Percentiles rank a stretch among this genome's conserved stretches.
These are phyloP conservation scores for Hymenoscyphus linearis DNA, from an alignment of 2,329 filamentous ascomycete species.

Conservation along the genomic window DNA sequence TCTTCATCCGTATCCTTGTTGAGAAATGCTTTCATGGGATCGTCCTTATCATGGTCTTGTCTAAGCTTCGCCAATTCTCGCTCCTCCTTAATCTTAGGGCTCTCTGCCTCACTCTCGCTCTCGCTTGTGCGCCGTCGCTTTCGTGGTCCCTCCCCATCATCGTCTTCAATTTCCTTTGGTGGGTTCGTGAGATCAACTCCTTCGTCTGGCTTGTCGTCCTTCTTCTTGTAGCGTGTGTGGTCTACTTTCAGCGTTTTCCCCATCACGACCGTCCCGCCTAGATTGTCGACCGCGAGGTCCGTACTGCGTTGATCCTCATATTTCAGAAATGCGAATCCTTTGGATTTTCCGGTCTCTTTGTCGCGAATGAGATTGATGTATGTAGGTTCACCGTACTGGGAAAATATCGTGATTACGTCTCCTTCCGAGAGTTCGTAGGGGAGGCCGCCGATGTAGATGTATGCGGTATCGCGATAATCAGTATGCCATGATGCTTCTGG, in stretches of 20 bases:
- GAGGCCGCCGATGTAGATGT: constrained; percentile 91
- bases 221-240: constrained; percentile 84
- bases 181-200: constrained; percentile 46
- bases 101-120: constrained; percentile 37
- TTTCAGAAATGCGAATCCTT: constrained; percentile 93
- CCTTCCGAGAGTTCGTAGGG: constrained; percentile 92
- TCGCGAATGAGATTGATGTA: constrained; percentile 90
- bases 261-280: constrained; percentile 78
- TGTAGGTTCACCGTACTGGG: constrained; percentile 91
- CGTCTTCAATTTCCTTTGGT: constrained; percentile 30
- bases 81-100: constrained; percentile 75
- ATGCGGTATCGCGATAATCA: constrained; percentile 96
- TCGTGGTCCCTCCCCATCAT: constrained; percentile 42
- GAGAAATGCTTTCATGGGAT: constrained; percentile 92
- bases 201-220: constrained; percentile 68
- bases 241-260: constrained; percentile 82
- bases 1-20: constrained; percentile 90
- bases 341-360: constrained; percentile 92
- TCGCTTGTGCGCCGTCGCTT: constrained; percentile 31
- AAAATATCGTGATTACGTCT: constrained; percentile 94
- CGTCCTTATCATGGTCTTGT: constrained; percentile 82
- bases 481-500: constrained; percentile 92
- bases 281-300: constrained; percentile 92
- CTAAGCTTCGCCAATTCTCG: constrained; percentile 70
- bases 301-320: constrained; percentile 97